Evolutionary conservation across 2,329 filamentous ascomycete genomes (phyloP), one percentile per base, ranked within the genome.

Genomic region (Neonectria magnoliae): DNA sequence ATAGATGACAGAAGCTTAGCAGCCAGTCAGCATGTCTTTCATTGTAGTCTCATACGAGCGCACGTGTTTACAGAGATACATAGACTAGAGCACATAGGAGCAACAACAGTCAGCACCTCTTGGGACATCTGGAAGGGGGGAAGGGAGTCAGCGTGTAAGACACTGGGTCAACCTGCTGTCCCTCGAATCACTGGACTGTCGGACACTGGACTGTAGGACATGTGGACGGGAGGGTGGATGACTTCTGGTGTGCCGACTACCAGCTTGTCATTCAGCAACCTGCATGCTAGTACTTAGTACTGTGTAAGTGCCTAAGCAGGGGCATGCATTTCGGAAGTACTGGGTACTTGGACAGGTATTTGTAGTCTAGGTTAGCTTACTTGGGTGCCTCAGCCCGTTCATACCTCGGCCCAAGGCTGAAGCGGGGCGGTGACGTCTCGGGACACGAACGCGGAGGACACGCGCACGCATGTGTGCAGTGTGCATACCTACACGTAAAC

Each of bases 391-490:
- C 59, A 66, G 62, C 60, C 62, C 53, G 27, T 63, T 51, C 42
- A 64, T 66, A 73, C 71, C 71, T 73, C 71, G 71, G 71, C 68
- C 71, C 71, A 73, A 71, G 71, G 71, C 64, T 72, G 66, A 59
- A 57, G 66, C 61, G 68, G 71, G 69, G 71, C 57, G 62, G 65
- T 73, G 71, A 72, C 66, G 64, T 71, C 66, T 58, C 62, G 52
- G 44, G 55, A 38, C 38, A 27, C 47, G 31, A 33, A 16, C 56
- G 36, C 47, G 53, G 60, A 42, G 47, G n/a, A 42, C 38, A 41
- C 22, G 42, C 29, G 18, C 33, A 20, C 31, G 22, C 31, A 33
- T 13, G 31, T 33, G 31, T 33, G 29, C 10, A 18, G 10, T 38
- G n/a, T 27, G 31, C 8, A 25, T 7, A 25, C 25, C 25, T 4